Percentiles rank a stretch among this genome's conserved stretches.
Conservation (phyloP, 2,329 filamentous ascomycete species). For the Geosmithia morbida region DNA sequence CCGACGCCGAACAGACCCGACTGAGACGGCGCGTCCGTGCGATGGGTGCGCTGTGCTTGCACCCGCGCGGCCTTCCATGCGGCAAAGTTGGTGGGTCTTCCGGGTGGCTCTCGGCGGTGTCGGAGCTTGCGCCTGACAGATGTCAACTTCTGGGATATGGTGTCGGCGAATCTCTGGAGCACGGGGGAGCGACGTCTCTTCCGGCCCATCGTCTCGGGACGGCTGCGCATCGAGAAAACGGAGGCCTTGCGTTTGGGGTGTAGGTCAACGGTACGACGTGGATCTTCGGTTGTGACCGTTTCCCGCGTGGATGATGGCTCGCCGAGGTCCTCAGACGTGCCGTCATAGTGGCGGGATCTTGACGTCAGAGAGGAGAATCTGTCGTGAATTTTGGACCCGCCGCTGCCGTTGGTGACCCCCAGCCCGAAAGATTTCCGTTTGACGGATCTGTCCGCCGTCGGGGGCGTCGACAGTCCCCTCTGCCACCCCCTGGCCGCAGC, state of each 20-base stretch:
- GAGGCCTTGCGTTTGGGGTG: constrained; percentile 17
- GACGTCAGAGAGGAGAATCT: background rate
- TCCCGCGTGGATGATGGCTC: background rate
- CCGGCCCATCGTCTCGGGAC: constrained; percentile 11
- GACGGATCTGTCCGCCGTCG: background rate
- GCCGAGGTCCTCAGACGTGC: constrained; percentile 1
- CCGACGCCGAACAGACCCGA: background rate
- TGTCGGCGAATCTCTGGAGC: constrained; percentile 14
- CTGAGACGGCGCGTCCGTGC: constrained; percentile 4
- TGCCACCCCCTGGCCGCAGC: background rate
- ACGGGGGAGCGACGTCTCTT: constrained; percentile 11
- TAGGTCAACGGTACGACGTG: constrained; percentile 1
- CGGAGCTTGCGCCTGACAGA: constrained; percentile 12
- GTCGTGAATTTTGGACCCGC: background rate
- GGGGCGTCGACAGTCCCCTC: background rate
- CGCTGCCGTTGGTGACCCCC: background rate
- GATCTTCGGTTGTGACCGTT: background rate
- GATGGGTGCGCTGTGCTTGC: constrained; percentile 9
- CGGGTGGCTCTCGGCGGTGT: constrained; percentile 7
- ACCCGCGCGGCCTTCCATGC: constrained; percentile 13
- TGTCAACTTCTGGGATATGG: constrained; percentile 9
- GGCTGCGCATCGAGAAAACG: constrained; percentile 13
- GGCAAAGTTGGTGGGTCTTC: constrained; percentile 11
- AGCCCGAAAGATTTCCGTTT: background rate
- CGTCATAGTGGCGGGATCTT: constrained; percentile 10